phyloP scores from a whole-genome alignment of 305 asterid species.

The Fraxinus baroniana region DNA sequence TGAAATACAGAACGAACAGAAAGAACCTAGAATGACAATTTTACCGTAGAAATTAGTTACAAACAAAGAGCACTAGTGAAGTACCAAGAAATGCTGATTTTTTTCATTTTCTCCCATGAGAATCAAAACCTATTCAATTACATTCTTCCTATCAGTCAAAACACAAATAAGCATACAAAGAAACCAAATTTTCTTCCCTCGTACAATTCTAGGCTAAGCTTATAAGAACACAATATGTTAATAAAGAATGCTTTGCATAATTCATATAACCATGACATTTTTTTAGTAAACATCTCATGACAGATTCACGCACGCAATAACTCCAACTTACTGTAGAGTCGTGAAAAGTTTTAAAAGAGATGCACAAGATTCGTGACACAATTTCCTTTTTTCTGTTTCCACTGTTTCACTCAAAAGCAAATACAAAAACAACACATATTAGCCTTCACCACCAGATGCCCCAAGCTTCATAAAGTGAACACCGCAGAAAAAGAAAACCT shows the following conservation, averaged over 20 bases:
- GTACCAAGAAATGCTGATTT: not conserved
- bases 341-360: not conserved
- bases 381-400: not conserved
- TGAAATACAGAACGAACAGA: not conserved
- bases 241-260: not conserved
- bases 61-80: not conserved
- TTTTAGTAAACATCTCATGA: not conserved
- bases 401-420: not conserved
- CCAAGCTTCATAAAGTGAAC: not conserved
- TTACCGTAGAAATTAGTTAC: not conserved
- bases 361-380: not conserved
- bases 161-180: not conserved
- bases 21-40: not conserved
- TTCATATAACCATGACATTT: not conserved
- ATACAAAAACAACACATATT: not conserved
- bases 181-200: not conserved
- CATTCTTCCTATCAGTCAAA: not conserved
- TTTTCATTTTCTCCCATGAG: not conserved
- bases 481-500: not conserved
- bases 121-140: not conserved
- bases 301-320: not conserved
- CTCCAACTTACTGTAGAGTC: not conserved
- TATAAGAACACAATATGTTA: not conserved
- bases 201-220: not conserved
- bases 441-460: not conserved